Conservation (phyloP, 495 filamentous ascomycete species). For the Glonium stellatum region DNA sequence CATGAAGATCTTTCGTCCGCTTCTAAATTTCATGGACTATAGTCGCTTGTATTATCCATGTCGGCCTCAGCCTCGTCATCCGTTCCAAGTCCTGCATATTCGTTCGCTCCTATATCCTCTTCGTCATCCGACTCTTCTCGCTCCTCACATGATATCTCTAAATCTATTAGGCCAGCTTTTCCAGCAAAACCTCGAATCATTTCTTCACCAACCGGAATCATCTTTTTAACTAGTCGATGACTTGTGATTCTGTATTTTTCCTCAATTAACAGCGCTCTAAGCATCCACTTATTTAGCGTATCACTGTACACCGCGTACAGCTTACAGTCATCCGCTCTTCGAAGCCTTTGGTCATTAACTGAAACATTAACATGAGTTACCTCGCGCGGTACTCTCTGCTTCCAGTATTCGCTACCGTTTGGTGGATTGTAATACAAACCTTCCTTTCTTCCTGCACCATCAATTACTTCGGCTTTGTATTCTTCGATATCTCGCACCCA, state of each 20-base stretch:
- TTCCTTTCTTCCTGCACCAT: not conserved
- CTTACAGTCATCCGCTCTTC: not conserved
- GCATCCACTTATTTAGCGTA: conserved; percentile 19
- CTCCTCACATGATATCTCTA: conserved; percentile 8
- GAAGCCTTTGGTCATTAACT: conserved; percentile 2
- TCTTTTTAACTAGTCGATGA: not conserved
- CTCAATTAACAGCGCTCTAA: not conserved
- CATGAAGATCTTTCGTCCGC: no score
- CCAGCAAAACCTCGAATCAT: conserved; percentile 10
- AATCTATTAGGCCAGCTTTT: conserved; percentile 5
- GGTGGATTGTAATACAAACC: not conserved
- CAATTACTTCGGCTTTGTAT: not conserved
- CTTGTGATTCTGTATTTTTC: not conserved
- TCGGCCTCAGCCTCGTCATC: not conserved
- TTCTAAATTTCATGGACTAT: not conserved
- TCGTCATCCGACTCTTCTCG: not conserved
- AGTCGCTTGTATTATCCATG: not conserved
- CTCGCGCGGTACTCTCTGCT: conserved; percentile 5
- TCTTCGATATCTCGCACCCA: conserved; percentile 6
- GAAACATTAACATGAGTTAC: conserved; percentile 14
- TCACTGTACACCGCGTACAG: conserved; percentile 12
- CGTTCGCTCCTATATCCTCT: not conserved
- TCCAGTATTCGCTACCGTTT: conserved; percentile 7
- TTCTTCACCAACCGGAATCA: conserved; percentile 3
- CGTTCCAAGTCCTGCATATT: not conserved